These are phyloP conservation scores for Metschnikowia borealis DNA, from an alignment of 805 yeast genomes.

Conservation along the genomic window DNA sequence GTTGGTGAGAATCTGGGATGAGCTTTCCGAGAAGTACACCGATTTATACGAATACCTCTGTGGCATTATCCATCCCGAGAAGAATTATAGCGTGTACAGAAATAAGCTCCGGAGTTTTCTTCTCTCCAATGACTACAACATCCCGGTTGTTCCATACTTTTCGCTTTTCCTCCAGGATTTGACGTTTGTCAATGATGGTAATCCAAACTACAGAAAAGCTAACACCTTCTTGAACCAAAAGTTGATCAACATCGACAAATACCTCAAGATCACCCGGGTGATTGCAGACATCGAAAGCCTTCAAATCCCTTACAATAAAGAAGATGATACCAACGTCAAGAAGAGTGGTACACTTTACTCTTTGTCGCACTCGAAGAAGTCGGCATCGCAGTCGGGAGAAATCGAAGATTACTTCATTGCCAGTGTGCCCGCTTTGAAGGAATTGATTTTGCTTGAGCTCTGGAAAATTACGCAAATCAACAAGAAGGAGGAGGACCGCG, in stretches of 20 bases:
- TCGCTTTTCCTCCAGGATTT: constrained; percentile 73
- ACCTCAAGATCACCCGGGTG: constrained; percentile 60
- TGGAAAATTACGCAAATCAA: constrained; percentile 67
- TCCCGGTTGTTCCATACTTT: constrained; percentile 74
- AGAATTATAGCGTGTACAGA: constrained; percentile 68
- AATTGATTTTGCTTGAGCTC: constrained; percentile 60
- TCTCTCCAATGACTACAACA: constrained; percentile 42
- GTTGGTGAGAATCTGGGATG: constrained; percentile 55
- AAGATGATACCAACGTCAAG: constrained; percentile 9
- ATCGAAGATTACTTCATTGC: constrained; percentile 37
- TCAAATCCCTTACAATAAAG: constrained; percentile 54
- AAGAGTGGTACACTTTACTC: constrained; percentile 24
- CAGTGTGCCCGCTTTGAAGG: constrained; percentile 45
- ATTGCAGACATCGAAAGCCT: constrained; percentile 64
- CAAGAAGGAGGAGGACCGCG: constrained; percentile 58
- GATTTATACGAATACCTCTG: constrained; percentile 62
- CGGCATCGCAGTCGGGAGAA: constrained; percentile 7
- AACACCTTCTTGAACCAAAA: constrained; percentile 54
- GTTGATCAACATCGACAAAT: constrained; percentile 71
- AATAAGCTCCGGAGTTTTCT: constrained; percentile 55
- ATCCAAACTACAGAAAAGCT: constrained; percentile 61
- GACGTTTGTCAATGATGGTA: constrained; percentile 81
- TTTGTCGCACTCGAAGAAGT: constrained; percentile 11
- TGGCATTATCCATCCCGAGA: constrained; percentile 69
- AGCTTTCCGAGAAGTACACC: constrained; percentile 53